A percentile compares a stretch with the other conserved stretches of the same genome.
phyloP scores from a whole-genome alignment of 345 rosid species.

The Dovyalis caffra region DNA sequence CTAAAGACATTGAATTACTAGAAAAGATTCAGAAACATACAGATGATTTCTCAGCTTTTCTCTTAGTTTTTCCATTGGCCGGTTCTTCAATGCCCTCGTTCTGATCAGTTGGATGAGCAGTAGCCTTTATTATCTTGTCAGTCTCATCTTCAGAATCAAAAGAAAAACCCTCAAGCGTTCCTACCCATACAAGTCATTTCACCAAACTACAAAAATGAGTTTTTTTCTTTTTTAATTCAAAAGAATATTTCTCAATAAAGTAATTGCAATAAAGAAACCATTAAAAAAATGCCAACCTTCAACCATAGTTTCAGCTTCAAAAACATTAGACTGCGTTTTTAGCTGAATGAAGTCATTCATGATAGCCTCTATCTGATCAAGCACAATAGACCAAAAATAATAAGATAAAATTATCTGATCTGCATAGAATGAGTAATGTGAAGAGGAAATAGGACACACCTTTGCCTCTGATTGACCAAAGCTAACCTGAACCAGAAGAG shows the following conservation, averaged over 20 bases:
- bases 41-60: constrained; percentile 54
- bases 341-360: constrained; percentile 92
- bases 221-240: background rate
- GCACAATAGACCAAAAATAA: background rate
- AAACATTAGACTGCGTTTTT: constrained; percentile 76
- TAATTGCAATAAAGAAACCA: background rate
- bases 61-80: constrained; percentile 48
- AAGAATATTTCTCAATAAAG: background rate
- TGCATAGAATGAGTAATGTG: background rate
- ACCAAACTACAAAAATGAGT: background rate
- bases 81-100: constrained; percentile 50
- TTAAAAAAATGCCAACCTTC: constrained; percentile 54
- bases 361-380: constrained; percentile 78
- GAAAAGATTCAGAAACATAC: constrained; percentile 42
- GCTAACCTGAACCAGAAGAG: constrained; percentile 62
- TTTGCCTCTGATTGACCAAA: constrained; percentile 89
- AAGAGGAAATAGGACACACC: constrained; percentile 37
- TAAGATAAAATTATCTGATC: constrained; percentile 12
- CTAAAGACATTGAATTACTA: constrained; percentile 1
- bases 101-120: constrained; percentile 48
- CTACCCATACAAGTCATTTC: constrained; percentile 33
- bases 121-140: constrained; percentile 51
- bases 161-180: constrained; percentile 82
- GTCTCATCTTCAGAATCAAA: constrained; percentile 86
- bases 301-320: constrained; percentile 88